A percentile compares a stretch with the other conserved stretches of the same genome.
phyloP scores from a whole-genome alignment of 2,329 filamentous ascomycete genomes.

The Epichloe sp. region DNA sequence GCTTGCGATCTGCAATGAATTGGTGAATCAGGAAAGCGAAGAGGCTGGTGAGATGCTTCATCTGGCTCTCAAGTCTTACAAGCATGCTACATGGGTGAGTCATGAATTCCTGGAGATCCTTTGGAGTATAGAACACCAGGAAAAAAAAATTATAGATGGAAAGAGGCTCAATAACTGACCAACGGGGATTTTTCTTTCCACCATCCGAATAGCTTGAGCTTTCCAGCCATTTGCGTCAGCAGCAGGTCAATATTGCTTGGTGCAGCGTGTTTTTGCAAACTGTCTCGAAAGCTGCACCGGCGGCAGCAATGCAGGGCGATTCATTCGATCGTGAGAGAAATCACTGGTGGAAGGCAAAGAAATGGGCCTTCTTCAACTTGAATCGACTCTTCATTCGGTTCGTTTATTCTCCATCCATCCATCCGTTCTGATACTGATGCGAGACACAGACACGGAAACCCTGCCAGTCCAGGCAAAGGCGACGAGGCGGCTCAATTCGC shows the following conservation, averaged over 20 bases:
- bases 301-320: conserved; percentile 70
- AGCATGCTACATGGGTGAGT: conserved; percentile 85
- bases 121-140: too few relatives aligned
- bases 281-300: conserved; percentile 72
- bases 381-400: conserved; percentile 91
- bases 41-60: conserved; percentile 96
- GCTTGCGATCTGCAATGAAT: conserved; percentile 71
- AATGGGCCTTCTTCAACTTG: conserved; percentile 96
- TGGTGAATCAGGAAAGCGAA: conserved; percentile 81
- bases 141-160: too few relatives aligned
- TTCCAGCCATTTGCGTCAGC: conserved; percentile 60
- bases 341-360: conserved; percentile 99
- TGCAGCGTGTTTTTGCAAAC: conserved; percentile 89
- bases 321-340: conserved; percentile 79
- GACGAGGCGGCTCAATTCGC: conserved; percentile 72
- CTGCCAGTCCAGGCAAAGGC: conserved; percentile 57
- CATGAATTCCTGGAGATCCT: neutral
- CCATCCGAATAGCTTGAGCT: conserved; percentile 59
- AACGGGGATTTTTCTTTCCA: neutral
- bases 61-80: conserved; percentile 90
- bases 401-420: conserved; percentile 10
- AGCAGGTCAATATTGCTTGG: conserved; percentile 82
- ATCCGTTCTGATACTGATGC: neutral
- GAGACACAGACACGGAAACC: conserved; percentile 69
- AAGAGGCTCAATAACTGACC: neutral